These are phyloP conservation scores for Platismatia glauca DNA, from an alignment of 495 filamentous ascomycete genomes.

Conservation along the genomic window DNA sequence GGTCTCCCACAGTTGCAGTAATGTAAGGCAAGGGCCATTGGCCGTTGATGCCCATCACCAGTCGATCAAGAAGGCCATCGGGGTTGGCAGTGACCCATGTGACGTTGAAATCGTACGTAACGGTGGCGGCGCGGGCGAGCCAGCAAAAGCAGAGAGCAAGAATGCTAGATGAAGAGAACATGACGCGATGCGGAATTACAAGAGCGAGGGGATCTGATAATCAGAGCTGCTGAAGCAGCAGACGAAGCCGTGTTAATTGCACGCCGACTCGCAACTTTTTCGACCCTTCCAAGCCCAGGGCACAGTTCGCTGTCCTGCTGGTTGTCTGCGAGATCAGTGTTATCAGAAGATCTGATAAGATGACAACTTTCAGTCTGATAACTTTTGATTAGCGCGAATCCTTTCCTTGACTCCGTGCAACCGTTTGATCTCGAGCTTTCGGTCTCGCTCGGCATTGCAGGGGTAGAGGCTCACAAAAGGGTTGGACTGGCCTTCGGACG, in stretches of 20 bases:
- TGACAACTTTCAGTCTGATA: conserved; percentile 21
- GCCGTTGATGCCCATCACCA: conserved; percentile 73
- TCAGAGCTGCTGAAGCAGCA: neutral
- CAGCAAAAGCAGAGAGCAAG: conserved; percentile 13
- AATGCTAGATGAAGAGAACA: conserved; percentile 7
- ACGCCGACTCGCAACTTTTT: neutral
- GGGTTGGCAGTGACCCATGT: conserved; percentile 76
- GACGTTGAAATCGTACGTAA: conserved; percentile 69
- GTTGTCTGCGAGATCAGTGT: neutral
- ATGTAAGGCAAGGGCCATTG: conserved; percentile 70
- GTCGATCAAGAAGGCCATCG: conserved; percentile 57
- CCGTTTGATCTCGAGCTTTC: too few species aligned
- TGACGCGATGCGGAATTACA: neutral
- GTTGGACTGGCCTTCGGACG: neutral
- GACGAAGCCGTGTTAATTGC: neutral
- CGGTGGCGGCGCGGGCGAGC: conserved; percentile 39
- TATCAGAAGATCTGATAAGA: conserved; percentile 23
- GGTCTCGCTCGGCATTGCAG: neutral
- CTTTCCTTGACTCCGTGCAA: neutral
- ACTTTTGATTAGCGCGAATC: conserved; percentile 8
- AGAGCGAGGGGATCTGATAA: neutral
- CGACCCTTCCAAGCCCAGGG: neutral
- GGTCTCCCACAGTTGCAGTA: conserved; percentile 61
- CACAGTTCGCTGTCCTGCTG: neutral
- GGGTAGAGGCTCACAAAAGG: neutral